A percentile compares a stretch with the other conserved stretches of the same genome.
These are phyloP conservation scores for Trebouxiophyceae sp. DNA, from an alignment of 163 green algal genomes.

Conservation along the genomic window DNA sequence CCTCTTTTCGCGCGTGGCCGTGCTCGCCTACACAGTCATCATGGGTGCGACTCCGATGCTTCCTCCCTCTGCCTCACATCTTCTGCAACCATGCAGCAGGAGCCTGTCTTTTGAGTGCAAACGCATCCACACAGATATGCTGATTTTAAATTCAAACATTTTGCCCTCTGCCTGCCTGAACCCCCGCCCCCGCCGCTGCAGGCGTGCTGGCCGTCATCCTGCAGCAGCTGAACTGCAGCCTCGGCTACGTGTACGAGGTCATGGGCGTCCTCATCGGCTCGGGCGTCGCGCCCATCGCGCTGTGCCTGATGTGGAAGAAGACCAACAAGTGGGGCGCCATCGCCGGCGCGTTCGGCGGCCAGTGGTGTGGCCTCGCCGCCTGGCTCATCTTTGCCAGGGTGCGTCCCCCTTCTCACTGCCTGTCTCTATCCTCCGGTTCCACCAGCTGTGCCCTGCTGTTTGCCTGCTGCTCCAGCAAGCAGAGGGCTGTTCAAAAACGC, in stretches of 20 bases:
- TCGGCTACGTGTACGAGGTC: slow-evolving; percentile 71
- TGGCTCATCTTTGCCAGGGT: slow-evolving; percentile 40
- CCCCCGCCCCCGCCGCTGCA: not conserved
- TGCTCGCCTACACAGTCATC: slow-evolving; percentile 59
- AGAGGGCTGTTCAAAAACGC: no score
- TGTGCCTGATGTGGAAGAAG: slow-evolving; percentile 78
- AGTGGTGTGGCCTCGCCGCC: slow-evolving; percentile 40
- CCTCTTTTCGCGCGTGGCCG: slow-evolving; percentile 39
- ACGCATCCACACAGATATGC: no score
- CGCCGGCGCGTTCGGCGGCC: slow-evolving; percentile 51
- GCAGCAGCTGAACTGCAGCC: slow-evolving; percentile 49
- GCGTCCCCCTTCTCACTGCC: no score
- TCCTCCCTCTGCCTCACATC: not conserved
- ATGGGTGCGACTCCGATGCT: slow-evolving; percentile 29
- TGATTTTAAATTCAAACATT: no score
- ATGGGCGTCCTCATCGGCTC: slow-evolving; percentile 67
- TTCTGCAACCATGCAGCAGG: no score
- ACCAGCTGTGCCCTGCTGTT: no score
- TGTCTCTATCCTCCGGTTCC: no score
- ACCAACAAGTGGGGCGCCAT: slow-evolving; percentile 63
- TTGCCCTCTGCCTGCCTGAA: not conserved
- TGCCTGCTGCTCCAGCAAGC: no score
- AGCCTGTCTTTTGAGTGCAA: no score
- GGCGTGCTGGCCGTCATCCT: slow-evolving; percentile 56
- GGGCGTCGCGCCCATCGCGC: slow-evolving; percentile 54